Conservation (phyloP, 495 filamentous ascomycete species). For the Tuber melanosporum region DNA sequence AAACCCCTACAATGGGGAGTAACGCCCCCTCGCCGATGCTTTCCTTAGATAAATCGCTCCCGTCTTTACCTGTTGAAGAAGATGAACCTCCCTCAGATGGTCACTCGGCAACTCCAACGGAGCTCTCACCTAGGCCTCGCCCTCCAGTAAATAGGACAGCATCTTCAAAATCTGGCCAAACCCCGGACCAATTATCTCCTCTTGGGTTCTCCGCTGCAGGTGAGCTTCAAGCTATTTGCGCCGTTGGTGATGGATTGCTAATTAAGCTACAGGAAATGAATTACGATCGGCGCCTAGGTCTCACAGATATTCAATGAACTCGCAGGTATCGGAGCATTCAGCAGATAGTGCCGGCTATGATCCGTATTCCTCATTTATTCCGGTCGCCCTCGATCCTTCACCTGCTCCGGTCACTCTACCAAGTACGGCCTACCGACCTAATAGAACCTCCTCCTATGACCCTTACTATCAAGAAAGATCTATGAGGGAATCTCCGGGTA, state of each 20-base stretch:
- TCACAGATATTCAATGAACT: slow-evolving; percentile 62
- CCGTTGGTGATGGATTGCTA: background rate
- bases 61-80: slow-evolving; percentile 75
- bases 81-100: slow-evolving; percentile 60
- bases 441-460: slow-evolving; percentile 36
- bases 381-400: slow-evolving; percentile 80
- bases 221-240: slow-evolving; percentile 4
- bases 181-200: slow-evolving; percentile 39
- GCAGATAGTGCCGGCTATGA: slow-evolving; percentile 24
- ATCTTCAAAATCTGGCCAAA: slow-evolving; percentile 31
- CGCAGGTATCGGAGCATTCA: slow-evolving; percentile 52
- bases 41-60: slow-evolving; percentile 79
- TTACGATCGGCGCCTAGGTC: slow-evolving; percentile 31
- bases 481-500: slow-evolving; percentile 19
- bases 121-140: slow-evolving; percentile 61
- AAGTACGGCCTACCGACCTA: slow-evolving; percentile 38
- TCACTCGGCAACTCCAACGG: slow-evolving; percentile 63
- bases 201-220: slow-evolving; percentile 36
- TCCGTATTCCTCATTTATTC: slow-evolving; percentile 63
- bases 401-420: slow-evolving; percentile 55
- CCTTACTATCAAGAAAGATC: slow-evolving; percentile 21
- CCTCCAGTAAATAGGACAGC: slow-evolving; percentile 36
- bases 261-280: slow-evolving; percentile 21
- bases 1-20: slow-evolving; percentile 49
- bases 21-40: slow-evolving; percentile 60